Conservation (phyloP, 2,329 filamentous ascomycete genomes). For the Penicillium carneum region DNA sequence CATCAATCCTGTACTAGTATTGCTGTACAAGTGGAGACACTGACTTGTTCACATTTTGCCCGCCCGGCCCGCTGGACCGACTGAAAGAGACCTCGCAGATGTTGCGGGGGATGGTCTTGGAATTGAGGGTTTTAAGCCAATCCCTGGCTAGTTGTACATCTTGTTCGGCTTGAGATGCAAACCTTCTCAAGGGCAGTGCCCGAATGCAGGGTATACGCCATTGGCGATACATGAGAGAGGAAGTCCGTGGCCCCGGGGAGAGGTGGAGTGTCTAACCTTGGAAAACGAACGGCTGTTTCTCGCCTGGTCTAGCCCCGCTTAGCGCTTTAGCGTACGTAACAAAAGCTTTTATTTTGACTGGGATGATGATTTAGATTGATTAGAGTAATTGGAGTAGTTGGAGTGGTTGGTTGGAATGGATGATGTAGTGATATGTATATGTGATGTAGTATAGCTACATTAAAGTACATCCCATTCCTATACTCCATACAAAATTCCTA, state of each 20-base stretch:
- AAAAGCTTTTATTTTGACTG: slow-evolving; percentile 3
- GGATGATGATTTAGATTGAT: neutral
- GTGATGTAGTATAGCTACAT: too few species aligned
- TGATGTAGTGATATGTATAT: neutral
- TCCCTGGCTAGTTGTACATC: slow-evolving; percentile 55
- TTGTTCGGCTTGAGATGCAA: slow-evolving; percentile 37
- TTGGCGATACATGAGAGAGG: slow-evolving; percentile 5
- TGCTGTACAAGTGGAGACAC: slow-evolving; percentile 33
- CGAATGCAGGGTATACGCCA: slow-evolving; percentile 19
- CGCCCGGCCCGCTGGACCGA: slow-evolving; percentile 69
- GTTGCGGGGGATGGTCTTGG: slow-evolving; percentile 62
- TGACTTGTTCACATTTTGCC: slow-evolving; percentile 74
- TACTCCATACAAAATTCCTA: too few species aligned
- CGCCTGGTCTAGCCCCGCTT: slow-evolving; percentile 18
- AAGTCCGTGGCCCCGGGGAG: neutral
- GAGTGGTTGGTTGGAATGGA: neutral
- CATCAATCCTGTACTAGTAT: slow-evolving; percentile 6
- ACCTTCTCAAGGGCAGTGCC: slow-evolving; percentile 32
- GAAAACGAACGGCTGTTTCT: slow-evolving; percentile 1
- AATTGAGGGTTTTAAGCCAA: slow-evolving; percentile 64
- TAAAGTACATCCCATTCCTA: too few species aligned
- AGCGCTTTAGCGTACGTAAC: slow-evolving; percentile 14
- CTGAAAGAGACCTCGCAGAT: slow-evolving; percentile 68
- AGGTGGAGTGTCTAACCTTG: slow-evolving; percentile 18
- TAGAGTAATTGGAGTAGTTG: neutral